Evolutionary conservation across 768 basidiomycete species (phyloP), one percentile per base, ranked within the genome.

Genomic region (Pisolithus albus): DNA sequence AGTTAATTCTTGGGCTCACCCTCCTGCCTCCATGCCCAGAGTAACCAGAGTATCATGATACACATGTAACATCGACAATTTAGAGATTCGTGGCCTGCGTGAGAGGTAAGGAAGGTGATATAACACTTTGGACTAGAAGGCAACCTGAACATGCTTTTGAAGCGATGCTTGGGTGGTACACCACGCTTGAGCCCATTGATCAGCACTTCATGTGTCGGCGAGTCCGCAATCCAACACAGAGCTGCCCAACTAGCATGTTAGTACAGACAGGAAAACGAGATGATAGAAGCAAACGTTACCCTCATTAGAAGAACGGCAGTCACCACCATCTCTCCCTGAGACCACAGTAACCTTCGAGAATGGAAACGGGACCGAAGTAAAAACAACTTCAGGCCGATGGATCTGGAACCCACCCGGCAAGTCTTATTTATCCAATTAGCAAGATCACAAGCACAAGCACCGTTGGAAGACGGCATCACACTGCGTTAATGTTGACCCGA

Each of bases 121-220:
- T 10, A 23, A 28, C 32, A 45, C 3, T 10, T 21, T 21, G 5
- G 15, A 24, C 19, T 1, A 51, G 66, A 46, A 43, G 50, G 54
- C n/a, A 51, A 85, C 89, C 83, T 79, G 38, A 78, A 82, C 64
- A 83, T 84, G 7, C 76, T 68, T 30, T 75, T 75, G 55, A 78
- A 72, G 23, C 85, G 75, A 59, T 88, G 80, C 61, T 87, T 90
- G 0, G 84, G 79, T 10, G 86, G 71, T 1, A 87, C 81, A 2
- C 90, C 90, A 42, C 90, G 82, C 59, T 79, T 84, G n/a, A 83
- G 69, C 2, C 91, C 90, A 54, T 88, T 88, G 56, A 88, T 87
- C 43, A 92, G 61, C 19, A 89, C 75, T 61, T 94, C 88, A 26
- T 69, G 63, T 5, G 70, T 53, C n/a, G 59, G 56, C 0, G 75